Conservation (phyloP, 306 rosid genomes). For the Quercus berberidifolia region DNA sequence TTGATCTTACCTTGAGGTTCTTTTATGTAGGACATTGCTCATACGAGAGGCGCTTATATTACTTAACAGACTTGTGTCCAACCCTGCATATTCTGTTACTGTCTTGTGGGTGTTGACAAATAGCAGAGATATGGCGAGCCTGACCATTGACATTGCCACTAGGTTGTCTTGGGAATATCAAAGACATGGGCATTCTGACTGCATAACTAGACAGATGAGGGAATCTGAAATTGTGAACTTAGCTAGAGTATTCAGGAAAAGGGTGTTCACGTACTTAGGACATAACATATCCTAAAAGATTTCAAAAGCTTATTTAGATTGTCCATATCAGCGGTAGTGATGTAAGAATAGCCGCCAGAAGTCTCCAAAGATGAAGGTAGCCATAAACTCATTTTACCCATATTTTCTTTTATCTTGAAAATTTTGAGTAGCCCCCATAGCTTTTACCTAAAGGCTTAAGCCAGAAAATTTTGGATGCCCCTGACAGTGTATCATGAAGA, state of each 20-base stretch:
- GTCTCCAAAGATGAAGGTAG: conserved; percentile 14
- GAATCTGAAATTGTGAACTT: conserved; percentile 69
- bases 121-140: conserved; percentile 68
- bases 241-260: conserved; percentile 61
- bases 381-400: neutral
- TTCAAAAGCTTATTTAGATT: conserved; percentile 5
- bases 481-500: neutral
- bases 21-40: conserved; percentile 67
- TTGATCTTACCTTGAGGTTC: conserved; percentile 12
- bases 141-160: conserved; percentile 62
- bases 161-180: conserved; percentile 54
- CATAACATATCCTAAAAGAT: conserved; percentile 25
- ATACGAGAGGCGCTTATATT: conserved; percentile 81
- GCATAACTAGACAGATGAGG: conserved; percentile 42
- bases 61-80: conserved; percentile 79
- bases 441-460: neutral
- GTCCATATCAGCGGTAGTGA: neutral
- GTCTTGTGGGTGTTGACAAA: conserved; percentile 46
- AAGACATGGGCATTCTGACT: conserved; percentile 26
- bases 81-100: conserved; percentile 52
- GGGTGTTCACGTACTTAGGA: conserved; percentile 64
- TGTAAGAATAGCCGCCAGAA: conserved; percentile 8
- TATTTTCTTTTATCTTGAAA: neutral
- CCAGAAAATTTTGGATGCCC: neutral
- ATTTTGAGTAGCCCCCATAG: neutral